These are phyloP conservation scores for Aspergillus diversus DNA, from an alignment of 495 filamentous ascomycete genomes.

Conservation along the genomic window DNA sequence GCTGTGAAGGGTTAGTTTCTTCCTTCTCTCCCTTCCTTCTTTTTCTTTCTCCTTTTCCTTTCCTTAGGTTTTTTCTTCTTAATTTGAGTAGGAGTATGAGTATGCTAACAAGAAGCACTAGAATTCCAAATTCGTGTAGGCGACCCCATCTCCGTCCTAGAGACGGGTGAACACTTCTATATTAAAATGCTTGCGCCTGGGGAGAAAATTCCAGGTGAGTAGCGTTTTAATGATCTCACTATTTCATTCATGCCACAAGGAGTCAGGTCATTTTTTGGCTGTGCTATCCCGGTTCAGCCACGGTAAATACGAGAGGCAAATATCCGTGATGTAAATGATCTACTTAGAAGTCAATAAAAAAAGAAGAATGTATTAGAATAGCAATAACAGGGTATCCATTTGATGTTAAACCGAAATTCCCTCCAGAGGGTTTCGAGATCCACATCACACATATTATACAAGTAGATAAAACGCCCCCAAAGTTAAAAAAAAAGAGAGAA, in stretches of 20 bases:
- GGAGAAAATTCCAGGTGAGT: constrained; percentile 44
- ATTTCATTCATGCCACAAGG: neutral
- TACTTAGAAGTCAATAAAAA: neutral
- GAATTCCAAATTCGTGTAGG: constrained; percentile 58
- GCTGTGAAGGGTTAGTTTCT: constrained; percentile 36
- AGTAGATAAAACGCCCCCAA: no score
- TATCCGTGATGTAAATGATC: no score
- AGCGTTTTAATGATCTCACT: neutral
- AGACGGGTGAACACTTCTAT: constrained; percentile 67
- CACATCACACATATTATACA: no score
- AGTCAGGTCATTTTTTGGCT: neutral
- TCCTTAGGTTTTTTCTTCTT: neutral
- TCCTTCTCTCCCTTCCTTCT: neutral
- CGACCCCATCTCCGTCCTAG: constrained; percentile 61
- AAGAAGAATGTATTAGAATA: neutral
- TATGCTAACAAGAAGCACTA: constrained; percentile 17
- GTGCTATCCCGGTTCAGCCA: neutral
- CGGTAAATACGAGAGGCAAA: neutral
- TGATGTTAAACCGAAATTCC: neutral
- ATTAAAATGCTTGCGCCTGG: constrained; percentile 53
- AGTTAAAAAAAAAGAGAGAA: neutral
- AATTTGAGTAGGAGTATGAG: neutral
- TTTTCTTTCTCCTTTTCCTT: constrained; percentile 2
- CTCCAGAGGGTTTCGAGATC: neutral
- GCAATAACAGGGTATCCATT: neutral